Evolutionary conservation across 2,329 filamentous ascomycete genomes (phyloP), one percentile per base, ranked within the genome.

Genomic region (Graphilbum ipis-grandicollis): DNA sequence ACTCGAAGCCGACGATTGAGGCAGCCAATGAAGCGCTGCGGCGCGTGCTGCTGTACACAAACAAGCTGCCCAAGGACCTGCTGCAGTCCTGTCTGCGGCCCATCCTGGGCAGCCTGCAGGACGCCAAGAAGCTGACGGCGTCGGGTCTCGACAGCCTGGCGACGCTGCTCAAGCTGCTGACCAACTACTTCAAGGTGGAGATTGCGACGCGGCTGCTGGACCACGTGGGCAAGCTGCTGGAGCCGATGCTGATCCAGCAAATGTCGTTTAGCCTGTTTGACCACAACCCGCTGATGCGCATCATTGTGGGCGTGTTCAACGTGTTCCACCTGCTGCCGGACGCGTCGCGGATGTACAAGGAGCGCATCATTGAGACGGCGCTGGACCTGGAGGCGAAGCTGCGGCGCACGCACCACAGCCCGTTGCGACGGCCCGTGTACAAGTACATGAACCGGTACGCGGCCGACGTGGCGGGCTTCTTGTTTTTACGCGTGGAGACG

Each of bases 101-200:
- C 0, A 93, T 99, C n/a, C 60, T 99, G 26, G 86, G 93, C 52
- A 98, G 93, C 51, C 68, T 99, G 3, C 88, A 93, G 46, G 90
- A 98, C 50, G 81, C 88, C 0, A 84, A 93, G 53, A 78, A 88
- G 39, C 63, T 99, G 17, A 93, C 76, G 17, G 81, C 88, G 0
- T 80, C 86, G 48, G 86, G 86, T 3, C 63, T 99, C 5, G 86
- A 96, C 52, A 93, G 93, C 19, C 63, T 99, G 23, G 86, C 86
- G 15, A 75, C 88, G 29, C 66, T 99, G 2, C 59, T 99, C 41
- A 88, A 90, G 44, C 66, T 99, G 2, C 64, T 99, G 15, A 98
- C 88, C 0, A 96, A 90, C 41, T 98, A 98, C 55, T 99, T 99
- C 59, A 99, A 98, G 57, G 86, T 96, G 1, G 90, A 98, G 53